These are phyloP conservation scores for Fomitiporia mediterranea DNA, from an alignment of 1,284 basidiomycete species.

Conservation along the genomic window DNA sequence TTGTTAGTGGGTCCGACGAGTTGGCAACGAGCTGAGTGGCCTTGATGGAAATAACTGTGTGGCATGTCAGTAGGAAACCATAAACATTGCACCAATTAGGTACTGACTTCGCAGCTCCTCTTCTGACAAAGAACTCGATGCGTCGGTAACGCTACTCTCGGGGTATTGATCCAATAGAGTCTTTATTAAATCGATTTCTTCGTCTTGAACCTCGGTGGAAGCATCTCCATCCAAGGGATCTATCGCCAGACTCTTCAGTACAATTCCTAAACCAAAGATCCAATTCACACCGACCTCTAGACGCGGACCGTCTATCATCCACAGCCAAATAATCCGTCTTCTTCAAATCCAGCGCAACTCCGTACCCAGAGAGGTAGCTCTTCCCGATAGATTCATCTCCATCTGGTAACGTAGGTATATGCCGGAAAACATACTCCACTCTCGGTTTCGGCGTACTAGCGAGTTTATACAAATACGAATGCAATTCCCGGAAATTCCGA, in stretches of 20 bases:
- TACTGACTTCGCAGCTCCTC: slow-evolving; percentile 56
- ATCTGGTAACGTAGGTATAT: slow-evolving; percentile 45
- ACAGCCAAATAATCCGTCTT: slow-evolving; percentile 96
- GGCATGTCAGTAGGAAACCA: not conserved
- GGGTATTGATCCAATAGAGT: slow-evolving; percentile 53
- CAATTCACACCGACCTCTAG: slow-evolving; percentile 23
- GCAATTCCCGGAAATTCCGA: slow-evolving; percentile 60
- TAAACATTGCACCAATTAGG: not conserved
- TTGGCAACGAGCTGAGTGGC: slow-evolving; percentile 68
- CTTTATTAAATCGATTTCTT: slow-evolving; percentile 39
- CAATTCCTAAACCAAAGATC: not conserved
- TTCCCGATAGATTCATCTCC: slow-evolving; percentile 23
- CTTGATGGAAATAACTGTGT: slow-evolving; percentile 64
- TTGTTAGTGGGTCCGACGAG: slow-evolving; percentile 52
- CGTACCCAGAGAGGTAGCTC: slow-evolving; percentile 78
- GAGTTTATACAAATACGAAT: slow-evolving; percentile 55
- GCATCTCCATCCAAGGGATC: slow-evolving; percentile 23
- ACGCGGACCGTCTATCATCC: slow-evolving; percentile 64
- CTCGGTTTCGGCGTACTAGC: slow-evolving; percentile 40
- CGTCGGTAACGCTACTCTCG: slow-evolving; percentile 45
- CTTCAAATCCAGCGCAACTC: slow-evolving; percentile 89
- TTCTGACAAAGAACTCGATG: slow-evolving; percentile 53
- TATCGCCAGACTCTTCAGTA: slow-evolving; percentile 10
- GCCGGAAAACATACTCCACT: slow-evolving; percentile 74
- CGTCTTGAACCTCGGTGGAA: slow-evolving; percentile 26